Evolutionary conservation across 2,329 filamentous ascomycete species (phyloP), one percentile per base, ranked within the genome.

Genomic region (Elsinoe necatrix): DNA sequence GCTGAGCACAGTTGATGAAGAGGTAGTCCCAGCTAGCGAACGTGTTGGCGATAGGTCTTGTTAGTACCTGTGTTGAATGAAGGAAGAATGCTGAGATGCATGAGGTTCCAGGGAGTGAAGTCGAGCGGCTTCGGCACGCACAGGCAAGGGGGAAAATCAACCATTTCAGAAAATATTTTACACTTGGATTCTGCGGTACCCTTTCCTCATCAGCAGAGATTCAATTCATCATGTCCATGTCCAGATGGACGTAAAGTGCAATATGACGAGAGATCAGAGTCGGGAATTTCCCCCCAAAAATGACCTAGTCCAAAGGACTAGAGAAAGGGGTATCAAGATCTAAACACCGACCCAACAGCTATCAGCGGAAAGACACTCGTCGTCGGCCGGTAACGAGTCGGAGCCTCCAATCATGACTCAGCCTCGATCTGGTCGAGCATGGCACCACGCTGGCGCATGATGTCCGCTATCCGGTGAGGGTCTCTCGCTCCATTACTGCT

Each of bases 391-490:
- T 20, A 34, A 31, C 4, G 21, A 2, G 20, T 1, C 11, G 41
- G 14, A 9, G 3, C 9, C 7, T 12, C 23, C 21, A 18, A 20
- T 50, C 31, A 56, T 37, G 54, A 29, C 23, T 56, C 54, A 4
- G 54, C 54, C 27, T 56, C 54, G 31, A 56, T 56, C 27, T 41
- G 39, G n/a, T 56, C 54, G 3, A 56, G 29, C 21, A 56, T 45
- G 8, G 14, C 54, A 14, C 39, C 54, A 20, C 54, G 23, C n/a
- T 35, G 39, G 4, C 54, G 39, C 54, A 56, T 23, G 23, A 56
- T 21, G 4, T 56, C 54, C 23, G 35, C 25, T 34, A 16, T 35
- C 14, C 37, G 52, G 23, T 56, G 54, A 1, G 37, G 20, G 8
- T 29, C 35, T 27, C 20, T n/a, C 7, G 29, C 7, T 14, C 50